Evolutionary conservation across 2,329 filamentous ascomycete genomes (phyloP).

Genomic region (Exophiala spinifera): DNA sequence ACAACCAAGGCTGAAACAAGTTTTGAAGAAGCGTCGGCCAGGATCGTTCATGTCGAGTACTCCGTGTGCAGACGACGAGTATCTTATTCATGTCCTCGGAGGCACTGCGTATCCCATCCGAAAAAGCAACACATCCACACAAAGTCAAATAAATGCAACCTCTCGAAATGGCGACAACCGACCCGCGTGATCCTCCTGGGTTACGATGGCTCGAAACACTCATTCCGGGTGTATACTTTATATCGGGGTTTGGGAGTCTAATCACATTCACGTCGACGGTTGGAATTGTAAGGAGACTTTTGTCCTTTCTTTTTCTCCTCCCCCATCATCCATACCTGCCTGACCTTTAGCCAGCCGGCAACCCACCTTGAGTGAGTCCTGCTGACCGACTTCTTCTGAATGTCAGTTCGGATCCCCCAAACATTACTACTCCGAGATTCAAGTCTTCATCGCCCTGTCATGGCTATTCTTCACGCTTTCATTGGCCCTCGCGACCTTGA

Average conservation of each 20-base stretch:
- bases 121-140: too few relatives aligned
- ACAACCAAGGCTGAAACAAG: too few relatives aligned
- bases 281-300: conserved; percentile 12
- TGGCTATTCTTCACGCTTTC: conserved; percentile 24
- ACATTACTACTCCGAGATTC: conserved; percentile 17
- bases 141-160: conserved; percentile 13
- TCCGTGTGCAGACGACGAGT: too few relatives aligned
- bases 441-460: conserved; percentile 21
- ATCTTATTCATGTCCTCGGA: too few relatives aligned
- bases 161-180: conserved; percentile 18
- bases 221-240: conserved; percentile 18
- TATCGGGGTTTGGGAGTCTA: conserved; percentile 20
- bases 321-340: background rate
- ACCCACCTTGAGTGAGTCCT: too few relatives aligned
- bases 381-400: too few relatives aligned
- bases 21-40: too few relatives aligned
- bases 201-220: conserved; percentile 19
- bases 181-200: conserved; percentile 18
- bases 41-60: too few relatives aligned
- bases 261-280: conserved; percentile 22
- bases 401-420: conserved; percentile 13
- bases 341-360: too few relatives aligned
- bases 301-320: too few relatives aligned
- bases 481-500: conserved; percentile 17
- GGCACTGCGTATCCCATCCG: too few relatives aligned